phyloP scores from a whole-genome alignment of 345 rosid species.

The Hibiscus trionum region DNA sequence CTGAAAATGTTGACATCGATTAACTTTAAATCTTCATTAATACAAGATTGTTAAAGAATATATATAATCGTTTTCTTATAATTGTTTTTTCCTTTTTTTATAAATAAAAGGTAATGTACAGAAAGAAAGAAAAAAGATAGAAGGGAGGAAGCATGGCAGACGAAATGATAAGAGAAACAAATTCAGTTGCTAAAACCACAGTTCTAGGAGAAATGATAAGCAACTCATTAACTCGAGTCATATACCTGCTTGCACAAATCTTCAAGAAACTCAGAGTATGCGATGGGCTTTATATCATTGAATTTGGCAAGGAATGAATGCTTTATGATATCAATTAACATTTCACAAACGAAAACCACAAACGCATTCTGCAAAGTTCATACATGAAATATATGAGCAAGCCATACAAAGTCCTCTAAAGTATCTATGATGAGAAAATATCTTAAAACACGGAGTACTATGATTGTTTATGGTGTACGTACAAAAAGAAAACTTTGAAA shows the following conservation, averaged over 20 bases:
- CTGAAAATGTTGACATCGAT: constrained; percentile 26
- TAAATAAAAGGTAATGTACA: not conserved
- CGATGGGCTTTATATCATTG: constrained; percentile 83
- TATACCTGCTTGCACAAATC: constrained; percentile 92
- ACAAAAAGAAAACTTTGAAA: constrained; percentile 72
- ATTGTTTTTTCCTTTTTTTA: not conserved
- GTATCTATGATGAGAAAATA: constrained; percentile 1
- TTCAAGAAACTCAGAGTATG: constrained; percentile 96
- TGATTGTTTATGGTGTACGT: constrained; percentile 27
- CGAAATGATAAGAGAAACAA: not conserved
- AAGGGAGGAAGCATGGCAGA: not conserved
- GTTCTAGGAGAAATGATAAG: not conserved
- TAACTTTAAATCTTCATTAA: not conserved
- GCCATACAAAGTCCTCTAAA: constrained; percentile 8
- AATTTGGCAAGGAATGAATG: constrained; percentile 99
- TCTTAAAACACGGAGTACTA: constrained; percentile 7
- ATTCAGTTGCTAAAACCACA: not conserved
- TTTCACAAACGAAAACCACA: constrained; percentile 72
- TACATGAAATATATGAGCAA: constrained; percentile 15
- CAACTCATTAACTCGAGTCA: not conserved
- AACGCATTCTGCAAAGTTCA: constrained; percentile 70
- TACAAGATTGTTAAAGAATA: not conserved
- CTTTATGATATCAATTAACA: constrained; percentile 78
- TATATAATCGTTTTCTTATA: not conserved
- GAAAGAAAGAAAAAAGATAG: not conserved